Conservation (phyloP, 208 protist species). For the Crithidia fasciculata region DNA sequence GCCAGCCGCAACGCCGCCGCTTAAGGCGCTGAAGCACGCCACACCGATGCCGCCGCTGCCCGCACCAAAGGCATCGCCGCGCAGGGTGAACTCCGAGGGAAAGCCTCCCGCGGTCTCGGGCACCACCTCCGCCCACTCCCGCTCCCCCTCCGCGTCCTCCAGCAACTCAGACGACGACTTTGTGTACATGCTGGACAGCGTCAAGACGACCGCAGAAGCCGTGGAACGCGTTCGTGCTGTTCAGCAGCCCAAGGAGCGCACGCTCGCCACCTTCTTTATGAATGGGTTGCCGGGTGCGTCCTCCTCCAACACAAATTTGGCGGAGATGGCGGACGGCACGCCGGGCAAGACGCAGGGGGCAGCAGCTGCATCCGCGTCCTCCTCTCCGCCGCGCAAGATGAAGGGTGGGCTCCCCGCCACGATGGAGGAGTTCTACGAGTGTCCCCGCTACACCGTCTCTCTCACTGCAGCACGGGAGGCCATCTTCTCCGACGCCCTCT, state of each 20-base stretch:
- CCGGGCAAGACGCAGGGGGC: not conserved
- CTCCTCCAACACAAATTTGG: not conserved
- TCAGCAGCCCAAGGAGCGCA: constrained; percentile 21
- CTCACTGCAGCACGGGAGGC: constrained; percentile 44
- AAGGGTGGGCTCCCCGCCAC: constrained; percentile 46
- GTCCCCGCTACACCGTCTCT: constrained; percentile 43
- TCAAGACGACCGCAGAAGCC: constrained; percentile 46
- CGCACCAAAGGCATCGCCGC: constrained; percentile 3
- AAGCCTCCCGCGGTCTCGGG: not conserved
- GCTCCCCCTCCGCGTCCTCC: constrained; percentile 13
- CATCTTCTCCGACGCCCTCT: constrained; percentile 57
- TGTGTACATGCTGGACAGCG: constrained; percentile 41
- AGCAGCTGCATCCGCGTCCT: too few relatives aligned
- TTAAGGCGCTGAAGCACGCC: not conserved
- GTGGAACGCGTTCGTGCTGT: constrained; percentile 41
- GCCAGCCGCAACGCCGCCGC: constrained; percentile 6
- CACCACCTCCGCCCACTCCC: not conserved
- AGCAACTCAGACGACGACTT: constrained; percentile 36
- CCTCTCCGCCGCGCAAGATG: not conserved
- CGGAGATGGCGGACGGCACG: constrained; percentile 1
- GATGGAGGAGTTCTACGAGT: constrained; percentile 51
- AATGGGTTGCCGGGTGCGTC: constrained; percentile 3
- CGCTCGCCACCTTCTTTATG: not conserved
- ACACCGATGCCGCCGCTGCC: not conserved
- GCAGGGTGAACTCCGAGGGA: not conserved